These are phyloP conservation scores for Inga laurina DNA, from an alignment of 306 rosid species.

Conservation along the genomic window DNA sequence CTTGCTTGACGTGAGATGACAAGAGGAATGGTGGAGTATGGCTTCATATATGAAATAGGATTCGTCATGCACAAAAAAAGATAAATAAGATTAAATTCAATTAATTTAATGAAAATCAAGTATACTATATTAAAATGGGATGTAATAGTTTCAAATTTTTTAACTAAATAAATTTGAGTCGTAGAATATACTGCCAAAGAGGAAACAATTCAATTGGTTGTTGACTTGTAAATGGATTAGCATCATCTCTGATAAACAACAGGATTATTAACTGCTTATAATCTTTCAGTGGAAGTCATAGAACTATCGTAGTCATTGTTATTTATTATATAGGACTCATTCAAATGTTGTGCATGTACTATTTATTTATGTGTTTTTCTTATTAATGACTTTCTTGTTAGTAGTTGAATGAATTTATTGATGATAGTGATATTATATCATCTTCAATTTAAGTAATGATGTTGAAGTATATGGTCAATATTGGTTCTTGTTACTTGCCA, in stretches of 20 bases:
- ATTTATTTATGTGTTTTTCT: neutral
- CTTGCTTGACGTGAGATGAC: too few relatives aligned
- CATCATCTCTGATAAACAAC: neutral
- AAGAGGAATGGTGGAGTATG: too few relatives aligned
- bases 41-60: too few relatives aligned
- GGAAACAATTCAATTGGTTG: too few relatives aligned
- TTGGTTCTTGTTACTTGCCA: neutral
- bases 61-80: neutral
- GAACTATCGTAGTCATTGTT: neutral
- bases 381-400: neutral
- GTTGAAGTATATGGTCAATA: neutral
- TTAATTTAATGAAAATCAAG: too few relatives aligned
- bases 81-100: neutral
- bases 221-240: neutral
- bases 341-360: neutral
- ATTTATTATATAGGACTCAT: neutral
- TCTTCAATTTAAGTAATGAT: neutral
- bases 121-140: too few relatives aligned
- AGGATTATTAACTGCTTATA: too few relatives aligned
- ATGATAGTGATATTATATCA: neutral
- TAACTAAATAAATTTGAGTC: too few relatives aligned
- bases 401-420: neutral
- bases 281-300: too few relatives aligned
- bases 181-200: too few relatives aligned
- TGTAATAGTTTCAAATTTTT: too few relatives aligned